A percentile compares a stretch with the other conserved stretches of the same genome.
Conservation (phyloP, 306 rosid species). For the Alnus glutinosa region DNA sequence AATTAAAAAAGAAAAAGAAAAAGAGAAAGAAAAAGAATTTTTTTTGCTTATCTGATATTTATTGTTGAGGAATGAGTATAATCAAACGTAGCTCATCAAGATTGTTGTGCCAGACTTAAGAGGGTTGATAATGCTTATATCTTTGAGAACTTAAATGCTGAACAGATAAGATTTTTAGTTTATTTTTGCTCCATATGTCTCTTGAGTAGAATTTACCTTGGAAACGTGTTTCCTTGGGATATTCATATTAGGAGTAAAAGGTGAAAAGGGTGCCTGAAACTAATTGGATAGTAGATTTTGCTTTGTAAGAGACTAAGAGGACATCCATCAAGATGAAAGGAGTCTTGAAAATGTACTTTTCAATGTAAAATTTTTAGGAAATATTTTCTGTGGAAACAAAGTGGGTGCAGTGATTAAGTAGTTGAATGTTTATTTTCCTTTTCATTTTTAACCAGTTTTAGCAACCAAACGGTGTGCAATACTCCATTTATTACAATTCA, state of each 20-base stretch:
- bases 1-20: background rate
- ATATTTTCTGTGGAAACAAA: background rate
- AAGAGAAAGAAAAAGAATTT: background rate
- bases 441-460: background rate
- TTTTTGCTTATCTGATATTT: background rate
- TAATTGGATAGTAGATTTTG: background rate
- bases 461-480: background rate
- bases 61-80: background rate
- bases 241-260: background rate
- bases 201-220: background rate
- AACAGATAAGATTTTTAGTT: background rate
- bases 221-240: background rate
- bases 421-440: background rate
- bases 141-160: constrained; percentile 12
- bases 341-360: background rate
- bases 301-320: background rate
- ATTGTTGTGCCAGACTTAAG: background rate
- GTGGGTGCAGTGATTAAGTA: background rate
- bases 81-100: background rate
- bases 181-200: background rate
- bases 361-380: background rate
- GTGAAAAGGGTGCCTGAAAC: background rate
- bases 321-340: background rate
- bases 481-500: background rate
- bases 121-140: background rate